phyloP scores from a whole-genome alignment of 257 asterid genomes.

The Primulina eburnea region DNA sequence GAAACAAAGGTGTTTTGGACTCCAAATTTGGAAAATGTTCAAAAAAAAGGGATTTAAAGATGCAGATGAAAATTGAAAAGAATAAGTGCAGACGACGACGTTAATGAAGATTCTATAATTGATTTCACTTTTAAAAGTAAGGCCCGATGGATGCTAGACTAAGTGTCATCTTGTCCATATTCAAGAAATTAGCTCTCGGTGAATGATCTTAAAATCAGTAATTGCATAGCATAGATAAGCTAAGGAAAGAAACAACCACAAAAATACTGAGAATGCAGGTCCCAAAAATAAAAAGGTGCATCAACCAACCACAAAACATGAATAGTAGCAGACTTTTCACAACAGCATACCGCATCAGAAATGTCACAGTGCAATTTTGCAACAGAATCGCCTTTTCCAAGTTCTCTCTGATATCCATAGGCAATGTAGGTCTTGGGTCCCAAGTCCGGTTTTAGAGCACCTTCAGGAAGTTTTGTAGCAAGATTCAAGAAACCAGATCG shows the following conservation, averaged over 20 bases:
- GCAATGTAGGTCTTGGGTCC: slow-evolving; percentile 92
- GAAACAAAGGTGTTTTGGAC: background rate
- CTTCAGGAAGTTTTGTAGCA: slow-evolving; percentile 72
- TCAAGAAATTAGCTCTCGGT: too few relatives aligned
- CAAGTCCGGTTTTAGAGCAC: slow-evolving; percentile 73
- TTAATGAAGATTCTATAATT: background rate
- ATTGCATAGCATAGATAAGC: too few relatives aligned
- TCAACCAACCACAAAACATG: slow-evolving; percentile 12
- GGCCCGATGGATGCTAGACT: background rate
- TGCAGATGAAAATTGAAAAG: too few relatives aligned
- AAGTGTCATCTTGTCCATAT: too few relatives aligned
- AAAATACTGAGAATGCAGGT: background rate
- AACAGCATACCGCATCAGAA: slow-evolving; percentile 74
- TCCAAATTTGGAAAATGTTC: background rate
- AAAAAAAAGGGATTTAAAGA: background rate
- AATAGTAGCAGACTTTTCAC: slow-evolving; percentile 4
- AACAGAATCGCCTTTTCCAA: slow-evolving; percentile 78
- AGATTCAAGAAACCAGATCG: slow-evolving; percentile 61
- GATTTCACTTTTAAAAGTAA: too few relatives aligned
- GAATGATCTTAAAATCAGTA: too few relatives aligned
- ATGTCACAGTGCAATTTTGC: slow-evolving; percentile 80
- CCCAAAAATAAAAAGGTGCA: slow-evolving; percentile 1
- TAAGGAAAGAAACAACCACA: background rate
- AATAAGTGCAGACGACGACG: background rate
- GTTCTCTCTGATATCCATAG: slow-evolving; percentile 68